Evolutionary conservation across 2,329 filamentous ascomycete genomes (phyloP), one percentile per base, ranked within the genome.

Genomic region (Trichoderma koningiopsis): DNA sequence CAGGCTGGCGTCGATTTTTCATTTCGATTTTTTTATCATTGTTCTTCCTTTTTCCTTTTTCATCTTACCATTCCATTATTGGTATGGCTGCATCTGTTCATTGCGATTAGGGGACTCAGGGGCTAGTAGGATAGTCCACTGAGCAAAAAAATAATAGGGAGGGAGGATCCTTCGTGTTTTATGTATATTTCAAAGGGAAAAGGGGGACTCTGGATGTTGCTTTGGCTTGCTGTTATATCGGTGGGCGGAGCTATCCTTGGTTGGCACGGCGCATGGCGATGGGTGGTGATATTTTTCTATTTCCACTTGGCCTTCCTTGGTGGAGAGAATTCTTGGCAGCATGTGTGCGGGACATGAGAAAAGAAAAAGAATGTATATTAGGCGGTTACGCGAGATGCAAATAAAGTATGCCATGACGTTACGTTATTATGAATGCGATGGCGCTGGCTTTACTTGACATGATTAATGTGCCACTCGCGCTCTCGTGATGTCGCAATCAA

Each of bases 61-160:
- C 63, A 57, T 73, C 71, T 67, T 70, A 61, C 70, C 64, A 70
- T 72, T 66, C 73, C 72, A 73, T 73, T 70, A 67, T 63, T 65
- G 55, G 70, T 69, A 70, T 69, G 70, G 40, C 52, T 69, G 66
- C 69, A 72, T 72, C 33, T 70, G 59, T 57, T 70, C 58, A 59
- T 62, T 68, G 67, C 57, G 27, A 65, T 69, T 43, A 56, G 31
- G 22, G 47, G 59, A 63, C 31, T 63, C 37, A 63, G 47, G 59
- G 58, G 40, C 63, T 35, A 40, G 53, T 67, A 49, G 63, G 35
- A 49, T 16, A 22, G 31, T 57, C 66, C 62, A 56, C 57, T 56
- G 24, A 52, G 19, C 56, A 61, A 53, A 69, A 43, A 65, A 65
- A 66, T 68, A 63, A 68, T 68, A 53, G 31, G 65, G 65, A 68